Base-by-base conservation (phyloP, 805 yeast genomes). In the Ogataea trehalophila region DNA sequence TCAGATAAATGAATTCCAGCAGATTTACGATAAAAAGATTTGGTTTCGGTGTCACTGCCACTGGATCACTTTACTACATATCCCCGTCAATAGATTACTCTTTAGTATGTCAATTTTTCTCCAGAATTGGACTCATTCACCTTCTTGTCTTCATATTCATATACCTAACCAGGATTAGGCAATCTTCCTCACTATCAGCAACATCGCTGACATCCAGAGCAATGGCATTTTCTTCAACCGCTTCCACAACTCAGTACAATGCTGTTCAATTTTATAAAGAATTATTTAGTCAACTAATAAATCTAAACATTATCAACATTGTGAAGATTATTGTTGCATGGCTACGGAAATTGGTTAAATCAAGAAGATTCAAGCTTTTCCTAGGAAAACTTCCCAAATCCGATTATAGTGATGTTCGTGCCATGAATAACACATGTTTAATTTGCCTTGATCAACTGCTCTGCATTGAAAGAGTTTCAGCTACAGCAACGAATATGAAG, bases 31-130 rank as follows among this genome's bases (percentile, higher is more conserved):
- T 26, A 9, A 26, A 26, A 26, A 26, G 31, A 26, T 11, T 26
- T 26, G 31, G 31, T 26, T 26, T 26, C 9, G 31, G 31, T 13
- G 31, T 26, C 11, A 26, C 31, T 26, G 44, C 44, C 9, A 42
- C 58, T 2, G 55, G 55, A 41, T 55, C 56, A 14, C 43, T 55
- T 14, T 52, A 52, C 36, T 55, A 52, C 43, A 52, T 52, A 41
- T 52, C 54, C n/a, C 56, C 56, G 14, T 43, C 48, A 17, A 34
- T 51, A 9, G 48, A 48, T n/a, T 43, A 23, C n/a, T 35, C 45
- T 16, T 39, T 38, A 17, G 18, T 51, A 26, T 42, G 49, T 18
- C 41, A 42, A 33, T 33, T 44, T 33, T 44, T 55, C 8, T 35
- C 51, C 11, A 43, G 44, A 23, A 45, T 51, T 16, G 53, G 53